Percentiles rank a stretch among this genome's conserved stretches.
Evolutionary conservation across 768 basidiomycete species (phyloP).

Genomic region (Cystoderma amianthinum): DNA sequence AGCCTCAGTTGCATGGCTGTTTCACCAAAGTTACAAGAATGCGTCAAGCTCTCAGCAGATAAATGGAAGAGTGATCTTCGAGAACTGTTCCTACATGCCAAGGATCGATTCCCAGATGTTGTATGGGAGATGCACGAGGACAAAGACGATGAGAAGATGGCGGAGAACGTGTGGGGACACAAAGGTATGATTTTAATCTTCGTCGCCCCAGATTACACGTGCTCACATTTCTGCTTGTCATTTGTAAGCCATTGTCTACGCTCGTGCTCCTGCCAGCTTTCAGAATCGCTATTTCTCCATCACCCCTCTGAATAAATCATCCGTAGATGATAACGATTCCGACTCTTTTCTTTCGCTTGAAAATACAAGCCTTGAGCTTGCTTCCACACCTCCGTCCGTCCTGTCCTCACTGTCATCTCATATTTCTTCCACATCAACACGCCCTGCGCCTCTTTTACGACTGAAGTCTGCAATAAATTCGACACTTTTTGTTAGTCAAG

Average conservation of each 20-base stretch:
- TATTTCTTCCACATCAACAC: conserved; percentile 36
- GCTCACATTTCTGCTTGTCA: background rate
- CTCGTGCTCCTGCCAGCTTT: conserved; percentile 88
- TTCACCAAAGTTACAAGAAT: conserved; percentile 29
- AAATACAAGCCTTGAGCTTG: no score
- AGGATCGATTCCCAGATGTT: conserved; percentile 93
- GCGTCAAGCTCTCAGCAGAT: conserved; percentile 57
- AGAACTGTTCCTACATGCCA: conserved; percentile 71
- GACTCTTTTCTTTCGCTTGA: conserved; percentile 37
- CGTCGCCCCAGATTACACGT: conserved; percentile 2
- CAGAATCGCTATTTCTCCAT: conserved; percentile 86
- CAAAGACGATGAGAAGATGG: conserved; percentile 34
- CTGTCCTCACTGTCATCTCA: conserved; percentile 27
- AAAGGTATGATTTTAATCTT: conserved; percentile 59
- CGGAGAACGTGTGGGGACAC: conserved; percentile 83
- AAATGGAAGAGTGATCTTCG: conserved; percentile 81
- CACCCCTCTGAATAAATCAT: conserved; percentile 51
- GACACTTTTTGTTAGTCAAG: conserved; percentile 79
- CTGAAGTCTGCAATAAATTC: conserved; percentile 67
- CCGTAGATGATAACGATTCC: conserved; percentile 36
- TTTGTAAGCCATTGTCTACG: conserved; percentile 94
- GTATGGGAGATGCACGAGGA: conserved; percentile 72
- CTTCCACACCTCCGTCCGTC: conserved; percentile 57
- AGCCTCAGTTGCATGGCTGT: no score
- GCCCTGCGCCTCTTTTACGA: conserved; percentile 43